Percentiles rank a stretch among this genome's conserved stretches.
Conservation (phyloP, 1,284 basidiomycete genomes). For the Moesziomyces sp. region DNA sequence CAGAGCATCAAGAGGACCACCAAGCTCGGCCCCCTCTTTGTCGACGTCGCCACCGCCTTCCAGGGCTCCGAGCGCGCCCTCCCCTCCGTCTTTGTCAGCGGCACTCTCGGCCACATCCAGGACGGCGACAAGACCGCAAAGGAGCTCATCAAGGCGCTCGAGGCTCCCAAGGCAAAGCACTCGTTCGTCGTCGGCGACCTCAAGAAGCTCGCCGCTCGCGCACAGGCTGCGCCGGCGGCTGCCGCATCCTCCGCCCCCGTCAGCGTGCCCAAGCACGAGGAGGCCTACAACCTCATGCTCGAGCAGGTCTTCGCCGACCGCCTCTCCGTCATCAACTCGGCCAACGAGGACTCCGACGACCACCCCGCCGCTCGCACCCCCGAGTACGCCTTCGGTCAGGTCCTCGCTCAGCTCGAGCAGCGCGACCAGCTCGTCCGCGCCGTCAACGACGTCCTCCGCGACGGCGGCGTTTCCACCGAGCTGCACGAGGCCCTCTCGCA, state of each 20-base stretch:
- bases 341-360: slow-evolving; percentile 48
- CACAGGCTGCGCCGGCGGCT: slow-evolving; percentile 49
- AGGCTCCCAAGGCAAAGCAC: slow-evolving; percentile 46
- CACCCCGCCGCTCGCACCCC: slow-evolving; percentile 78
- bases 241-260: slow-evolving; percentile 31
- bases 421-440: slow-evolving; percentile 56
- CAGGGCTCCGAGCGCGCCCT: slow-evolving; percentile 72
- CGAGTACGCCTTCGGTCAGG: slow-evolving; percentile 91
- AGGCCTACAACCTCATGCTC: slow-evolving; percentile 89
- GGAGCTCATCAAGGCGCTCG: slow-evolving; percentile 47
- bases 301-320: slow-evolving; percentile 83
- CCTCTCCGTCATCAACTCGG: slow-evolving; percentile 81
- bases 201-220: slow-evolving; percentile 66
- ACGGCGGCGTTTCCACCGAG: slow-evolving; percentile 48
- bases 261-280: slow-evolving; percentile 82
- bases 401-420: slow-evolving; percentile 77
- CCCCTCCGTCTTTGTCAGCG: slow-evolving; percentile 54
- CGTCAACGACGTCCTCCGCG: slow-evolving; percentile 54
- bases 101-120: slow-evolving; percentile 53
- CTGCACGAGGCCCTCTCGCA: slow-evolving; percentile 55
- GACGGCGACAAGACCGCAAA: slow-evolving; percentile 51
- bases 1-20: slow-evolving; percentile 79
- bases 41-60: slow-evolving; percentile 81
- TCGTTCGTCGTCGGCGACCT: slow-evolving; percentile 67
- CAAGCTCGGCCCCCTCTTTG: slow-evolving; percentile 88